Conservation (phyloP, 1,284 basidiomycete genomes). For the Pyrrhoderma lamaoense region DNA sequence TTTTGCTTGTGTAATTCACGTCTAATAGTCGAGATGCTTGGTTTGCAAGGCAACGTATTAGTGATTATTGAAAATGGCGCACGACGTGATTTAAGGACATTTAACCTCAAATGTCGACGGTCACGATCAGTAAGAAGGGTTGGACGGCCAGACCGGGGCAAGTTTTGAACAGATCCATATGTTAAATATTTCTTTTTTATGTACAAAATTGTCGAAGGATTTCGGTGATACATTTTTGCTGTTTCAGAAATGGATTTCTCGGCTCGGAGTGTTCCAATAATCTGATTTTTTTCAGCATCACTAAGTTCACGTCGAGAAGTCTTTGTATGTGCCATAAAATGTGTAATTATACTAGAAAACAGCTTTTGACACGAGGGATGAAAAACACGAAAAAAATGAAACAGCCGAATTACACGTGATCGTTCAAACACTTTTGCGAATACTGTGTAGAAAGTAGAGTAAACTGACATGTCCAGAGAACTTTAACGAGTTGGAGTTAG, state of each 20-base stretch:
- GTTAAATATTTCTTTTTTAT: neutral
- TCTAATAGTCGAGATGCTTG: neutral
- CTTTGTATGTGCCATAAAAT: no score
- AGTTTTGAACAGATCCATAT: neutral
- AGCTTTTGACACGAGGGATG: no score
- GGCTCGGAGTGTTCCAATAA: neutral
- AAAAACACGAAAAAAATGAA: no score
- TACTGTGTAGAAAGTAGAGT: no score
- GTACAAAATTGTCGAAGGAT: neutral
- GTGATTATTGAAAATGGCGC: neutral
- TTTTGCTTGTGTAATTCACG: neutral
- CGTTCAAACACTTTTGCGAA: no score
- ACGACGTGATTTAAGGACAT: neutral
- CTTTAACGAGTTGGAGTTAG: neutral
- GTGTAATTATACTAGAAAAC: no score
- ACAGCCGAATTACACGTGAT: no score
- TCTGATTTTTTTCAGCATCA: neutral
- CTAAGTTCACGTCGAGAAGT: no score
- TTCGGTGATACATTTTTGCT: neutral
- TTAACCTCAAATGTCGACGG: neutral
- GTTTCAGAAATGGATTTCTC: neutral
- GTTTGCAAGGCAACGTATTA: neutral
- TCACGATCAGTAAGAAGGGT: neutral
- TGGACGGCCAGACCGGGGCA: neutral
- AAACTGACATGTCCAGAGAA: no score